phyloP scores from a whole-genome alignment of 345 rosid species.

The Ceriops tagal region DNA sequence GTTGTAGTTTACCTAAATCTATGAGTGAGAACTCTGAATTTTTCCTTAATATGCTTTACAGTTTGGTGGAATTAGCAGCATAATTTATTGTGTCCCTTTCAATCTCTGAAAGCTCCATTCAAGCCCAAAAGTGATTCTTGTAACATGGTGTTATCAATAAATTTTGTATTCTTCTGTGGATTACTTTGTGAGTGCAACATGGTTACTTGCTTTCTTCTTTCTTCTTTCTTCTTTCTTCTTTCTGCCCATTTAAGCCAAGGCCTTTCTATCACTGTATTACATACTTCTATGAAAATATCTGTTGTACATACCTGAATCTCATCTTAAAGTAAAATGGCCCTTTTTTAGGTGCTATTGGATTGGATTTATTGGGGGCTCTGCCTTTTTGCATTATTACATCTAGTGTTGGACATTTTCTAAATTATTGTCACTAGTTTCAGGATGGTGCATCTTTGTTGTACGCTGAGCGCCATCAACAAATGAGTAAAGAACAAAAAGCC shows the following conservation, averaged over 20 bases:
- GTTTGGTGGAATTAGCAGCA: not conserved
- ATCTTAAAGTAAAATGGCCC: slow-evolving; percentile 5
- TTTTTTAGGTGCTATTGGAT: slow-evolving; percentile 9
- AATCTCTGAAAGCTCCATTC: no score
- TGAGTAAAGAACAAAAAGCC: slow-evolving; percentile 25
- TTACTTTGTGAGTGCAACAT: no score
- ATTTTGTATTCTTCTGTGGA: slow-evolving; percentile 1
- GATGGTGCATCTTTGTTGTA: slow-evolving; percentile 24
- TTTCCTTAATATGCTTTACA: not conserved
- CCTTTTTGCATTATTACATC: slow-evolving; percentile 3
- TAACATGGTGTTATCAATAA: slow-evolving; percentile 1
- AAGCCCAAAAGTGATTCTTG: no score
- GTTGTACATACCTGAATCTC: slow-evolving; percentile 1
- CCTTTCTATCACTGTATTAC: not conserved
- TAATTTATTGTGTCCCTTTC: no score
- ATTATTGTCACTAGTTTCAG: slow-evolving; percentile 32
- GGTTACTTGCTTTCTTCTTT: no score
- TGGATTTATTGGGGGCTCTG: slow-evolving; percentile 5
- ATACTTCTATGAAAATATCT: no score
- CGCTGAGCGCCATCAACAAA: slow-evolving; percentile 33
- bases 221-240: not conserved
- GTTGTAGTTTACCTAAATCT: not conserved
- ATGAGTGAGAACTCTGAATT: not conserved
- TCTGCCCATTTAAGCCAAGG: slow-evolving; percentile 4
- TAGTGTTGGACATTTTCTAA: slow-evolving; percentile 3